Base-by-base conservation (phyloP, 2,329 filamentous ascomycete genomes). In the Botrytis paeoniae region DNA sequence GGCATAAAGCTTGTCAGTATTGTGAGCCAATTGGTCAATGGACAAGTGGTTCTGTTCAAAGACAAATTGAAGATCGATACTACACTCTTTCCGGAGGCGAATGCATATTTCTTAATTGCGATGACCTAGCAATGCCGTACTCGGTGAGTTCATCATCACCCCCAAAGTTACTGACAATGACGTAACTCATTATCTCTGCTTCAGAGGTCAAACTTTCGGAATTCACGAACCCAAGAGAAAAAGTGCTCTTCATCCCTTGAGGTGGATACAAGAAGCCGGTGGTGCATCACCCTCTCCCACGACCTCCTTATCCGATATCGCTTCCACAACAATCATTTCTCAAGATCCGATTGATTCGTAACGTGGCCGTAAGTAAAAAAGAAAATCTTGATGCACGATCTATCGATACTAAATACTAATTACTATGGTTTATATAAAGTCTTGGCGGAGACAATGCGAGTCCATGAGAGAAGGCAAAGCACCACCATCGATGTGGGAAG, bases 11-110 rank as follows among this genome's bases (percentile, higher is more conserved):
- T 59, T 5, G 9, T 69, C 22, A n/a, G 51, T 16, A 59, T 69
- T 20, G 18, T 69, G 1, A 78, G 81, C 69, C 60, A 77, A 0
- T 66, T 78, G 9, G 80, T 80, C 60, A 77, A 79, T 32, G 78
- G 78, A 5, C 62, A 78, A 20, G 76, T 75, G 32, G 39, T 81
- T 39, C 73, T 75, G 1, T 74, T 75, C 41, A 80, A 81, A 45
- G 75, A 82, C 48, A 77, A 60, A n/a, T 18, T 77, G 63, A 75
- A 75, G 22, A 51, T n/a, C 25, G 22, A 51, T 51, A 29, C n/a
- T 9, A 6, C 4, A n/a, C n/a, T 57, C 54, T 14, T 57, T 4
- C 7, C 20, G 54, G n/a, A 57, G 25, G 25, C 14, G 25, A 14
- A 5, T 51, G 48, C 48, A 51, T 51, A 14, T 22, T 9, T 4